Evolutionary conservation across 345 rosid genomes (phyloP).

Genomic region (Clarkia xantiana): DNA sequence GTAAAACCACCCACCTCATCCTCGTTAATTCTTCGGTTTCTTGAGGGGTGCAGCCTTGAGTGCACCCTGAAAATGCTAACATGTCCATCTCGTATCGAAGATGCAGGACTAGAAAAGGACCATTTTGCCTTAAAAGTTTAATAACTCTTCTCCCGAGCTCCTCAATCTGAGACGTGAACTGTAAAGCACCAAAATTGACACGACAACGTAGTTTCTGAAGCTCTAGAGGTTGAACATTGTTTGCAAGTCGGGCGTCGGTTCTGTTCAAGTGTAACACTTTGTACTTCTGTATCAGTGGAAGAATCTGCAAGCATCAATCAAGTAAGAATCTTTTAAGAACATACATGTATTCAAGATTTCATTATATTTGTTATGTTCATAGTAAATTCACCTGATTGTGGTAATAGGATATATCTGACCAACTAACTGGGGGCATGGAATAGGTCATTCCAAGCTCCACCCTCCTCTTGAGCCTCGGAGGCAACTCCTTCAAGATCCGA

Average conservation of each 20-base stretch:
- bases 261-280: constrained; percentile 26
- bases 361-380: no score
- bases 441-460: constrained; percentile 13
- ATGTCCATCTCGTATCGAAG: constrained; percentile 52
- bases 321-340: background rate
- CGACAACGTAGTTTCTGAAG: constrained; percentile 37
- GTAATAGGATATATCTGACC: constrained; percentile 46
- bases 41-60: constrained; percentile 25
- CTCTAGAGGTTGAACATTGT: constrained; percentile 25
- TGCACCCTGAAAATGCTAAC: constrained; percentile 46
- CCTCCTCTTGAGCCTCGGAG: constrained; percentile 19
- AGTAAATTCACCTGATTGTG: constrained; percentile 10
- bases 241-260: constrained; percentile 37
- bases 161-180: constrained; percentile 28
- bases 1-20: constrained; percentile 23
- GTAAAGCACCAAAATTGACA: constrained; percentile 25
- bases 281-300: constrained; percentile 20
- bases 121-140: constrained; percentile 23
- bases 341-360: no score
- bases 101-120: constrained; percentile 45
- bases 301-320: constrained; percentile 22
- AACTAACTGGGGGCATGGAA: constrained; percentile 35
- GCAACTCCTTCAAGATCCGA: constrained; percentile 27
- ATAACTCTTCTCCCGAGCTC: constrained; percentile 29
- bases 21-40: constrained; percentile 28